Evolutionary conservation across 1,284 basidiomycete species (phyloP), one percentile per base, ranked within the genome.

Genomic region (Tilletia caries): DNA sequence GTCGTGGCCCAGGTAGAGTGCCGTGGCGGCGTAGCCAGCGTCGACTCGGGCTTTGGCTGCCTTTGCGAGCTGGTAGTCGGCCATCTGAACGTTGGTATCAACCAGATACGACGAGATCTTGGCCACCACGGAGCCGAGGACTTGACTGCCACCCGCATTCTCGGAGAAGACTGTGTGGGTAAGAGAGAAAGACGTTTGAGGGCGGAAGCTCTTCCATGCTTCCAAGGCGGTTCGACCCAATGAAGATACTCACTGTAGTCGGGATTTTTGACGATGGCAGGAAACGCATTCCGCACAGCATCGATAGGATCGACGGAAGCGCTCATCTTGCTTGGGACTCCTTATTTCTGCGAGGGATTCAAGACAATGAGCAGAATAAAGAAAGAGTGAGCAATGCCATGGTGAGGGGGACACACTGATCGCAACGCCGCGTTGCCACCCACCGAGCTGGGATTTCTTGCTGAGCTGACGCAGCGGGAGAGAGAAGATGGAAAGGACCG

Each of bases 121-220:
- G 68, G 88, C 85, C 58, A 88, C 87, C 48, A 89, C 89, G 1
- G 75, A 68, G 46, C 75, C 73, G 1, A 83, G 74, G 68, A 82
- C 82, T 79, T 92, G 91, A 2, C 90, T 91, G 3, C 91, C 91
- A 0, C 91, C 91, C 0, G 91, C 91, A 75, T 91, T 92, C 83
- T 92, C 91, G 10, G 86, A 90, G 76, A 87, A 92, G 73, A 91
- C 73, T 68, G 60, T 66, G 52, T 10, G 52, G 52, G 10, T 8
- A 58, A 23, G n/a, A 29, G 20, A n/a, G 10, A 25, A 58, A 58
- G 52, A 25, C 10, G 20, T 8, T 10, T 58, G n/a, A 29, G 52
- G 20, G 8, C 20, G 52, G 27, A n/a, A n/a, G n/a, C n/a, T n/a
- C n/a, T n/a, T n/a, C n/a, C n/a, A n/a, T n/a, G n/a, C n/a, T n/a